Evolutionary conservation across 2,329 filamentous ascomycete species (phyloP), one percentile per base, ranked within the genome.

Genomic region (Pseudocercospora fijiensis): DNA sequence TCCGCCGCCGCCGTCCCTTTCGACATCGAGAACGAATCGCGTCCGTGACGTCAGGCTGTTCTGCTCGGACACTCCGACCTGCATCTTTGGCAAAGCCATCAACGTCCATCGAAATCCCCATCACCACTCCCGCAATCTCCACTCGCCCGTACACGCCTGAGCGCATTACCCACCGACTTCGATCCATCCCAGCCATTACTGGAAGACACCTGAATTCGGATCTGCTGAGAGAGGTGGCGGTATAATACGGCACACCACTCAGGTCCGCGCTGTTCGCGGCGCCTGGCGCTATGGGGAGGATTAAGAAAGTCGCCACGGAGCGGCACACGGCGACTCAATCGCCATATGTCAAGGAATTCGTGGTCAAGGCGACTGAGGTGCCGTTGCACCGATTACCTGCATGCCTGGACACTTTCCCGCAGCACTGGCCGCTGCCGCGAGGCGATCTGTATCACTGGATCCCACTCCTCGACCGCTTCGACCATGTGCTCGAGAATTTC

Each of bases 361-460:
- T 96, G 73, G 82, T 88, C 72, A 83, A 84, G 70, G 88, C 90
- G 57, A 87, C 87, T 69, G 84, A 84, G 63, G 83, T 85, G 69
- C 86, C 92, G 55, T 81, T 97, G 72, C 88, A 89, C 72, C 86
- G 90, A 75, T 84, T 99, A 69, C 91, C 92, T 70, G 81, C 86
- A 71, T 86, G 90, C 70, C 89, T 99, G 69, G 83, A 84, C 71
- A 86, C 85, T 61, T 98, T 98, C 76, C 92, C 94, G 63, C 88
- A 88, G 68, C 84, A 89, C 84, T 99, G 95, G 95, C 92, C 93
- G 1, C 96, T 98, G 74, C 94, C 94, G 43, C 87, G 94, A 76
- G 96, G 95, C 65, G 95, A 99, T 76, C 82, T 98, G 28, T 98
- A 98, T 76, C 94, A 99, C 82, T 99, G 96, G 96, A 97, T 99